A percentile compares a stretch with the other conserved stretches of the same genome.
phyloP scores from a whole-genome alignment of 2,329 filamentous ascomycete species.

The Pseudogymnoascus sp. region DNA sequence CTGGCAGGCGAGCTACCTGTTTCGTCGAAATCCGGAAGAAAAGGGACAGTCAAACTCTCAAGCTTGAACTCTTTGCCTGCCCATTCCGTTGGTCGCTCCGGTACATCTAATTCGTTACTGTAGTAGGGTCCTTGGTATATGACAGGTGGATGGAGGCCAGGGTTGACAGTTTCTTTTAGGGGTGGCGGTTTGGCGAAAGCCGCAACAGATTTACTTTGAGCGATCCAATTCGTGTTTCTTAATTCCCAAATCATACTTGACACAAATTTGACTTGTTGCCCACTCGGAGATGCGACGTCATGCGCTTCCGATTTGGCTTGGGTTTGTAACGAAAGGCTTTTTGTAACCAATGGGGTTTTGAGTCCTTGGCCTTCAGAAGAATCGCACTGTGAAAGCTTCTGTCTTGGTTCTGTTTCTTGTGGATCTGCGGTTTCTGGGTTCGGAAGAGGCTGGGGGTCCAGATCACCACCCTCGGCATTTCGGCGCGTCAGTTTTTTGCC shows the following conservation, averaged over 20 bases:
- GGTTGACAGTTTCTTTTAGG: conserved; percentile 39
- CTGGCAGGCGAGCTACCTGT: conserved; percentile 49
- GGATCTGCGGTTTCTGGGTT: neutral
- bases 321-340: neutral
- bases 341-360: neutral
- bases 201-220: conserved; percentile 7
- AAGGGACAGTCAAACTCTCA: conserved; percentile 66
- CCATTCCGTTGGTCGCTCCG: conserved; percentile 69
- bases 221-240: neutral
- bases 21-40: conserved; percentile 69
- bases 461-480: neutral
- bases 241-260: neutral
- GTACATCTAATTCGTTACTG: conserved; percentile 75
- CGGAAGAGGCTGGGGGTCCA: neutral
- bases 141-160: conserved; percentile 57
- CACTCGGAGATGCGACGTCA: neutral
- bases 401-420: neutral
- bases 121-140: conserved; percentile 85
- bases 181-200: conserved; percentile 32
- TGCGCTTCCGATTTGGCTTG: neutral
- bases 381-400: neutral
- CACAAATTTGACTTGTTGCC: neutral
- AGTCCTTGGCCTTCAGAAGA: neutral
- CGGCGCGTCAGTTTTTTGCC: neutral
- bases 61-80: conserved; percentile 79